Percentiles rank a stretch among this genome's conserved stretches.
phyloP scores from a whole-genome alignment of 176 grass and related monocot genomes.

The Canna indica region DNA sequence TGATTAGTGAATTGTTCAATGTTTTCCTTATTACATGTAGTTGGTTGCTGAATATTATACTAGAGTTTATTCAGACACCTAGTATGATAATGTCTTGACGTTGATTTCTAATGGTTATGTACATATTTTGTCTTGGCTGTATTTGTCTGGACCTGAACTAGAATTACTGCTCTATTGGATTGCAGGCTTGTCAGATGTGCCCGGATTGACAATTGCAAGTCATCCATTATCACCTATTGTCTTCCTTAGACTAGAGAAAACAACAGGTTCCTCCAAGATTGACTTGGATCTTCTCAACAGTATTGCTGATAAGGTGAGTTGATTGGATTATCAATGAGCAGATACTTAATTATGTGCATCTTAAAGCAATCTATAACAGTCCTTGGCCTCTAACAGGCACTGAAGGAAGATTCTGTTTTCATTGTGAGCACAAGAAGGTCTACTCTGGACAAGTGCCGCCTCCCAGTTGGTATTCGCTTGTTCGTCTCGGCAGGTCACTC shows the following conservation, averaged over 20 bases:
- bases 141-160: not conserved
- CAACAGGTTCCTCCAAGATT: slow-evolving; percentile 29
- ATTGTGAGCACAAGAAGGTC: slow-evolving; percentile 12
- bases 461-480: slow-evolving; percentile 12
- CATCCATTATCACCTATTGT: slow-evolving; percentile 56
- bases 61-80: too few species aligned
- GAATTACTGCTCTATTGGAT: not conserved
- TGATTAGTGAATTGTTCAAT: slow-evolving; percentile 3
- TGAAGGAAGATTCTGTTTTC: slow-evolving; percentile 19
- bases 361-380: not conserved
- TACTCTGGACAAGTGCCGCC: slow-evolving; percentile 13
- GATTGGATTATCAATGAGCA: not conserved
- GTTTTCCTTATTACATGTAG: slow-evolving; percentile 12
- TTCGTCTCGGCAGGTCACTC: slow-evolving; percentile 20
- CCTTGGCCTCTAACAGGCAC: not conserved
- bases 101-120: not conserved
- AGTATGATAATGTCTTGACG: too few species aligned
- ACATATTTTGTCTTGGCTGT: not conserved
- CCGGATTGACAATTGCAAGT: slow-evolving; percentile 61
- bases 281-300: slow-evolving; percentile 60
- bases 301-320: slow-evolving; percentile 55
- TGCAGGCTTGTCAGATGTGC: slow-evolving; percentile 58
- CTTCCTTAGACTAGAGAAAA: slow-evolving; percentile 80
- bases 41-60: not conserved
- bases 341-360: not conserved